Conservation (phyloP, 2,329 filamentous ascomycete species). For the Tympanopsis confertula region DNA sequence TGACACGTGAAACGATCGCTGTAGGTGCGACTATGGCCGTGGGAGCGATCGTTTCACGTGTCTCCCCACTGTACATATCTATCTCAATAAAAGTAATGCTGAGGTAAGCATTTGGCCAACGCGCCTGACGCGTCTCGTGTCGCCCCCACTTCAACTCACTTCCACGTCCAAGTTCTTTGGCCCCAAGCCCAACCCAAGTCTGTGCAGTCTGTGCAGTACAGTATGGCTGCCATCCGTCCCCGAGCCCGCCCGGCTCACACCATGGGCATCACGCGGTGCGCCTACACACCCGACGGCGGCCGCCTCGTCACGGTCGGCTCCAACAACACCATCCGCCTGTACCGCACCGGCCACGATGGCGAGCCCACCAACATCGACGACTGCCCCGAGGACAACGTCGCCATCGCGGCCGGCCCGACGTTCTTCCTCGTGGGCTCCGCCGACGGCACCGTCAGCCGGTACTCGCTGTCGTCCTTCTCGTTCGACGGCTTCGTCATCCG, state of each 20-base stretch:
- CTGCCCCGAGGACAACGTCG: slow-evolving; percentile 73
- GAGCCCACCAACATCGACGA: slow-evolving; percentile 90
- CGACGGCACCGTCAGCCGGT: slow-evolving; percentile 90
- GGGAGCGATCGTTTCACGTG: too few relatives aligned
- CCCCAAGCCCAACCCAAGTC: too few relatives aligned
- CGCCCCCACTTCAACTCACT: too few relatives aligned
- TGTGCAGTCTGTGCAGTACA: too few relatives aligned
- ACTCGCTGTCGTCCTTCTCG: slow-evolving; percentile 60
- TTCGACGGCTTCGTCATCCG: slow-evolving; percentile 77
- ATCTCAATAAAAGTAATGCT: too few relatives aligned
- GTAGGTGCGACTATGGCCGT: too few relatives aligned
- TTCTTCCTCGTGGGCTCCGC: slow-evolving; percentile 85
- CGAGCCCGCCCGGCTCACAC: slow-evolving; percentile 65
- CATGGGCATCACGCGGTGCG: slow-evolving; percentile 71
- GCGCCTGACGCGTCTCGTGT: too few relatives aligned
- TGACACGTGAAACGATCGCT: too few relatives aligned
- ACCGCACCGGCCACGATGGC: slow-evolving; percentile 80
- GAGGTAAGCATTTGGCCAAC: too few relatives aligned
- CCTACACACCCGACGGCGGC: slow-evolving; percentile 79
- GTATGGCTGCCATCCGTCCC: slow-evolving; percentile 32
- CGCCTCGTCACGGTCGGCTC: slow-evolving; percentile 83
- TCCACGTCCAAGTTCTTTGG: too few relatives aligned
- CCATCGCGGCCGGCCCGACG: slow-evolving; percentile 64
- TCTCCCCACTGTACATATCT: too few relatives aligned
- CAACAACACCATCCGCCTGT: slow-evolving; percentile 87